Percentiles rank a stretch among this genome's conserved stretches.
Evolutionary conservation across 176 grass and related monocot species (phyloP).

Genomic region (Raddia guianensis): DNA sequence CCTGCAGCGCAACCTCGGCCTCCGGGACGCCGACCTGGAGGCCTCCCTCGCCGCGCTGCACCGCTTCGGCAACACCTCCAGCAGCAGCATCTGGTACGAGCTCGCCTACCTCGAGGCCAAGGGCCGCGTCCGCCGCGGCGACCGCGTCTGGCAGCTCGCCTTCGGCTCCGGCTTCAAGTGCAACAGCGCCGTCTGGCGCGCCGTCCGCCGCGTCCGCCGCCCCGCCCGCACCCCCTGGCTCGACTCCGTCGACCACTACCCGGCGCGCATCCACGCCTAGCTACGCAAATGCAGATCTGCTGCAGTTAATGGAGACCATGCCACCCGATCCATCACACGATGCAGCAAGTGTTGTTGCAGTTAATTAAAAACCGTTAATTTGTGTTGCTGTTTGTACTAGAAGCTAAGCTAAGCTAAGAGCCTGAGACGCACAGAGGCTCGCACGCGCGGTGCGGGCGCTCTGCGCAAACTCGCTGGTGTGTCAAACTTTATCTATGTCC

Average conservation of each 20-base stretch:
- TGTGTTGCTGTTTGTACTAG: slow-evolving; percentile 29
- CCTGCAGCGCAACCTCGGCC: slow-evolving; percentile 84
- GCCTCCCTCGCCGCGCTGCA: slow-evolving; percentile 88
- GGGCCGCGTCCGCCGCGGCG: slow-evolving; percentile 76
- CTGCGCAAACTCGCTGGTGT: background rate
- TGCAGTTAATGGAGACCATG: too few species aligned
- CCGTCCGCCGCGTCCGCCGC: slow-evolving; percentile 69
- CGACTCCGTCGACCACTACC: slow-evolving; percentile 75
- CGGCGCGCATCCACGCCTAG: slow-evolving; percentile 48
- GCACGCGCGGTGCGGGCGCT: background rate
- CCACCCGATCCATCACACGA: too few species aligned
- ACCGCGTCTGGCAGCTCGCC: slow-evolving; percentile 98
- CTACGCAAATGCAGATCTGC: too few species aligned
- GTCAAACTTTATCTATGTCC: slow-evolving; percentile 11
- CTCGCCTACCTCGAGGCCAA: slow-evolving; percentile 92
- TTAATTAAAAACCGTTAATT: background rate
- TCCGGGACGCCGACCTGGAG: slow-evolving; percentile 73
- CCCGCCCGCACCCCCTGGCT: slow-evolving; percentile 81
- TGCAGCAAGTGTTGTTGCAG: too few species aligned
- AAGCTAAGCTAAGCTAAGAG: background rate
- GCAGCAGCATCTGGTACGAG: slow-evolving; percentile 99
- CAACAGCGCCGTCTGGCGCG: slow-evolving; percentile 96
- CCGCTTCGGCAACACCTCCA: slow-evolving; percentile 94
- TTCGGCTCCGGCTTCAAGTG: slow-evolving; percentile 99
- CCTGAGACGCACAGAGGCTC: too few species aligned